Evolutionary conservation across 139 green algal genomes (phyloP).

Genomic region (Monoraphidium neglectum): DNA sequence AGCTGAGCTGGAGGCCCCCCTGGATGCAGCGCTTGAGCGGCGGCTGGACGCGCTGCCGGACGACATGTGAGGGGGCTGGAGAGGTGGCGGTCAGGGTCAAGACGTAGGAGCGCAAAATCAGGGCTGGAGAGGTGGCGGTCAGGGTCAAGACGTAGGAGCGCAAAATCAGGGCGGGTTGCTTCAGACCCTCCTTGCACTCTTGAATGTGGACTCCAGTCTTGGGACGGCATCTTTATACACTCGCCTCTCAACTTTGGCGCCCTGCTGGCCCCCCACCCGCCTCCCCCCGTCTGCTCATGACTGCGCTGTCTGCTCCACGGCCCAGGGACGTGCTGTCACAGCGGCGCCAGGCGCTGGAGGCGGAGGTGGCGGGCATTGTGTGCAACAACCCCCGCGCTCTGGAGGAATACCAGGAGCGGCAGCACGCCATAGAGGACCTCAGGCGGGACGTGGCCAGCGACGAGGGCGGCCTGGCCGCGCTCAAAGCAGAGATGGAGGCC

Average conservation of each 20-base stretch:
- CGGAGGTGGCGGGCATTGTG: conserved; percentile 62
- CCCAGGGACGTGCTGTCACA: conserved; percentile 30
- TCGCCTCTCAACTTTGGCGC: too few relatives aligned
- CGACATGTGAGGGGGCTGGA: conserved; percentile 14
- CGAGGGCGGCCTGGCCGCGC: background rate
- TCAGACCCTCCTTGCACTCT: too few relatives aligned
- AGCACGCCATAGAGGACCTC: conserved; percentile 24
- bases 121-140: background rate
- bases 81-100: background rate
- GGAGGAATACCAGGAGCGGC: conserved; percentile 44
- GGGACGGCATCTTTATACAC: too few relatives aligned
- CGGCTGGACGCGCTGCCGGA: conserved; percentile 7
- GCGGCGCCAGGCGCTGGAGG: conserved; percentile 24
- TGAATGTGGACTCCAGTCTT: too few relatives aligned
- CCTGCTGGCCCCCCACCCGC: too few relatives aligned
- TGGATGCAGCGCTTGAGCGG: background rate
- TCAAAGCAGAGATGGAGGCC: conserved; percentile 4
- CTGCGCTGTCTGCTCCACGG: too few relatives aligned
- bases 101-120: too few relatives aligned
- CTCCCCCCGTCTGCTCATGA: too few relatives aligned
- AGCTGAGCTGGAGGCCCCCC: conserved; percentile 1
- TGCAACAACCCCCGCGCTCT: conserved; percentile 77
- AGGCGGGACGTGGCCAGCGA: background rate
- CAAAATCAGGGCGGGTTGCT: too few relatives aligned
- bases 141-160: too few relatives aligned